phyloP scores from a whole-genome alignment of 1,139 yeast genomes.

The Kodamaea fungicola region DNA sequence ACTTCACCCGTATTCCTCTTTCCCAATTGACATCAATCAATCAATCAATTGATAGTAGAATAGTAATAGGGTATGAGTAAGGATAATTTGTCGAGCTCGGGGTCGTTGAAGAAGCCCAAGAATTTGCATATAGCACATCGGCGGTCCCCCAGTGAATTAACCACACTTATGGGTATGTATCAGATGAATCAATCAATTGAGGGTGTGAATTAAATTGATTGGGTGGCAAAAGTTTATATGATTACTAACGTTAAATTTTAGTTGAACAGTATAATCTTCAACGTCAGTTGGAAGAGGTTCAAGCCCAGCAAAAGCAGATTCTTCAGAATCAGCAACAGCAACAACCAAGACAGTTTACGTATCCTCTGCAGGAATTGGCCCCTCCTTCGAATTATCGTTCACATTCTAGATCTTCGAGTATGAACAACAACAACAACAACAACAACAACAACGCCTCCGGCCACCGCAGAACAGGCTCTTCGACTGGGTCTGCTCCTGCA shows the following conservation, averaged over 20 bases:
- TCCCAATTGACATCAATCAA: constrained; percentile 5
- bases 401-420: constrained; percentile 42
- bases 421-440: constrained; percentile 12
- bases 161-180: constrained; percentile 65
- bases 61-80: constrained; percentile 8
- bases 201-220: not conserved
- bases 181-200: constrained; percentile 13
- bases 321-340: constrained; percentile 58
- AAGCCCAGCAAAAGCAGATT: constrained; percentile 87
- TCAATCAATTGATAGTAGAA: constrained; percentile 3
- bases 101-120: constrained; percentile 24
- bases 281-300: constrained; percentile 86
- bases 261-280: constrained; percentile 90
- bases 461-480: constrained; percentile 37
- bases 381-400: constrained; percentile 26
- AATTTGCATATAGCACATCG: constrained; percentile 87
- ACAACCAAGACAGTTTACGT: constrained; percentile 9
- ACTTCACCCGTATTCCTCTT: constrained; percentile 6
- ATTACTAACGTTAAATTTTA: constrained; percentile 11
- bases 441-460: constrained; percentile 3
- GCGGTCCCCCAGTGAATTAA: constrained; percentile 89
- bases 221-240: not conserved
- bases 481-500: constrained; percentile 23
- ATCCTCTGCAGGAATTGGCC: constrained; percentile 20
- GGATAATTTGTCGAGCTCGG: constrained; percentile 15